Percentiles rank a stretch among this genome's conserved stretches.
Evolutionary conservation across 306 rosid genomes (phyloP).

Genomic region (Citrullus amarus): DNA sequence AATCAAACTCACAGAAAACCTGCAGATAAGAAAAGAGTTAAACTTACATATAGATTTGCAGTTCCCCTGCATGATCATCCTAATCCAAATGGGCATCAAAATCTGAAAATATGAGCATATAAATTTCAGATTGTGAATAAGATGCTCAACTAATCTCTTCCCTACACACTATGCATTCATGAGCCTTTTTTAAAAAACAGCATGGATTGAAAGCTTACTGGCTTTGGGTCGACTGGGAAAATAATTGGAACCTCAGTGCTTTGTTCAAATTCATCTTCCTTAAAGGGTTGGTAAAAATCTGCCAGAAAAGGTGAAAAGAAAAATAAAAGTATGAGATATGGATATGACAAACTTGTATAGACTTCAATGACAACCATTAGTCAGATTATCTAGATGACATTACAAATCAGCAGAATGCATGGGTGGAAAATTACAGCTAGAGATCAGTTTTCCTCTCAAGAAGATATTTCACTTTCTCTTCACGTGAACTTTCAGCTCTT

Average conservation of each 20-base stretch:
- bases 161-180: background rate
- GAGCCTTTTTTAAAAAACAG: background rate
- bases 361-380: background rate
- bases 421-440: background rate
- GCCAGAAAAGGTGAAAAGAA: background rate
- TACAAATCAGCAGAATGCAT: background rate
- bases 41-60: conserved; percentile 5
- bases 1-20: conserved; percentile 80
- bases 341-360: background rate
- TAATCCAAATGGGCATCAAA: conserved; percentile 7
- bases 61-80: conserved; percentile 6
- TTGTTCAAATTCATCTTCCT: conserved; percentile 77
- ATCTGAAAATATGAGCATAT: conserved; percentile 4
- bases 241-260: conserved; percentile 79
- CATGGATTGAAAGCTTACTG: conserved; percentile 33
- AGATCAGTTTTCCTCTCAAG: background rate
- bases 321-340: background rate
- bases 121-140: conserved; percentile 1
- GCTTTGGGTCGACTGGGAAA: conserved; percentile 57
- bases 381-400: background rate
- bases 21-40: conserved; percentile 19
- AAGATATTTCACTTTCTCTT: background rate
- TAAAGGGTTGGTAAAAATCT: conserved; percentile 80
- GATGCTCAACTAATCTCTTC: background rate
- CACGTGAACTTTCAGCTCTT: background rate